Evolutionary conservation across 2,329 filamentous ascomycete genomes (phyloP), one percentile per base, ranked within the genome.

Genomic region (Venturia oleaginea): DNA sequence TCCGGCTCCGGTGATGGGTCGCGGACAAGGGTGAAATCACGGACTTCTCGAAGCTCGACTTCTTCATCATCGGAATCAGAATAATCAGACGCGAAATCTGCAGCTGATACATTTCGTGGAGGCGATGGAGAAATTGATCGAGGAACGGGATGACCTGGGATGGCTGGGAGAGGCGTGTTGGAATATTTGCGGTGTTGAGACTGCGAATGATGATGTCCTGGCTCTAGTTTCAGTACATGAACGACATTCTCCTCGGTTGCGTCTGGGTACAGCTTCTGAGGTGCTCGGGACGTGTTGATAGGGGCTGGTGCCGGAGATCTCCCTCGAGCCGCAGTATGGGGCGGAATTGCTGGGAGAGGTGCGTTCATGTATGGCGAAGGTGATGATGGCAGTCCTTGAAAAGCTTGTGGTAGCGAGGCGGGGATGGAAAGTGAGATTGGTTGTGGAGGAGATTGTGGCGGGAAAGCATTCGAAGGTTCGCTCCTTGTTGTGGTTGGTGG

Each of bases 1-100:
- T 57, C 51, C 15, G 51, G 51, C 34, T 57, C 51, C n/a, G 51
- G 51, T 5, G 51, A 57, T 32, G 51, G 27, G n/a, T 57, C 51
- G 30, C 51, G 51, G 19, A 30, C 19, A 51, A 27, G 27, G 15
- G 22, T 51, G 10, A 27, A 27, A 27, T 51, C 22, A 32, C 27
- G 51, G n/a, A 57, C 27, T 57, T 32, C 27, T n/a, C 30, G 27
- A 32, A 57, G 30, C 51, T 57, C 51, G 17, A 34, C 30, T 6
- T 30, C 15, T 22, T 57, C 51, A 34, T 32, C 51, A 19, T 57
- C 51, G 24, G 15, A 34, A 19, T 57, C 51, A 27, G 46, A 17
- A 57, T 19, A 57, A 57, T 57, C 30, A 34, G 51, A 34, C 7
- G 34, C 51, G 30, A 57, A 11, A 34, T 19, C 30, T 32, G 11